Percentiles rank a stretch among this genome's conserved stretches.
Conservation (phyloP, 805 yeast species). For the Ascoidea asiatica region DNA sequence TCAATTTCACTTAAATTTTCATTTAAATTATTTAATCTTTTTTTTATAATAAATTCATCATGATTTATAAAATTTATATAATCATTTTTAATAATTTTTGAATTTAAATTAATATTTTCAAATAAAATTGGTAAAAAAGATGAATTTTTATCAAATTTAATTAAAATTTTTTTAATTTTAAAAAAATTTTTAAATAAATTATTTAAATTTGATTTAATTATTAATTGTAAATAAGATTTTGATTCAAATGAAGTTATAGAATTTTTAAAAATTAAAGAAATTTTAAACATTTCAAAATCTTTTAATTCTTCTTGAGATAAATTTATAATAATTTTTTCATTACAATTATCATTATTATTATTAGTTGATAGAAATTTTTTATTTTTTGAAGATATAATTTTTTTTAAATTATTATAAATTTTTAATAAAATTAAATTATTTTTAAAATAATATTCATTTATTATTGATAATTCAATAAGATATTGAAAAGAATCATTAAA, state of each 20-base stretch:
- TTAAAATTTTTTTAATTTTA: slow-evolving; percentile 5
- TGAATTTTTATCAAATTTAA: slow-evolving; percentile 1
- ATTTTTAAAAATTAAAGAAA: slow-evolving; percentile 13
- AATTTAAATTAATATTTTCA: too few species aligned
- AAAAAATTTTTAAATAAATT: slow-evolving; percentile 3
- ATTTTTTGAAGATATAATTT: not conserved
- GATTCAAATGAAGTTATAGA: slow-evolving; percentile 11
- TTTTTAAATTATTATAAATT: not conserved
- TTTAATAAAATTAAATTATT: too few species aligned
- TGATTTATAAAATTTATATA: too few species aligned
- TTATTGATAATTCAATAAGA: slow-evolving; percentile 19
- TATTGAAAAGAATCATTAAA: slow-evolving; percentile 20
- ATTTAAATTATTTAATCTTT: too few species aligned
- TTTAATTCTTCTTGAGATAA: slow-evolving; percentile 12
- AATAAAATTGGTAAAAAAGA: not conserved
- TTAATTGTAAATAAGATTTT: slow-evolving; percentile 18
- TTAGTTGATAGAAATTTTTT: not conserved
- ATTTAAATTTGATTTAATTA: slow-evolving; percentile 17
- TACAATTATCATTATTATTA: not conserved
- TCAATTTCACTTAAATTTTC: slow-evolving; percentile 10
- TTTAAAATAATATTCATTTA: slow-evolving; percentile 9
- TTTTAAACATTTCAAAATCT: slow-evolving; percentile 14
- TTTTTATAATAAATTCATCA: too few species aligned
- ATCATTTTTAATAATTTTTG: too few species aligned
- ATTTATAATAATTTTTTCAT: slow-evolving; percentile 11